Evolutionary conservation across 345 rosid species (phyloP).

Genomic region (Erodium maritimum): DNA sequence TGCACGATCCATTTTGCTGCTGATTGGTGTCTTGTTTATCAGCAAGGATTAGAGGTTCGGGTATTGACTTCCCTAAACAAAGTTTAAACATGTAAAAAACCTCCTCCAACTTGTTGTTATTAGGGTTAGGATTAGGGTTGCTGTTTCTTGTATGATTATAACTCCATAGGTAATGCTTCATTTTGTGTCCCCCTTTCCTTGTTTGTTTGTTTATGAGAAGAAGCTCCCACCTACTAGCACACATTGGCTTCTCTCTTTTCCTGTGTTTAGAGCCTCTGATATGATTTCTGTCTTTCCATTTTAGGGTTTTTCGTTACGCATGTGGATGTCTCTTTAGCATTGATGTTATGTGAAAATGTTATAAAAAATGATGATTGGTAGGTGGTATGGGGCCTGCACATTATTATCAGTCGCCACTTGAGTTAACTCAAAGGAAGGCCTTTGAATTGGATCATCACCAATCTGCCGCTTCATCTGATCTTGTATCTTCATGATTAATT

Average conservation of each 20-base stretch:
- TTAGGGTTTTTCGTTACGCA: background rate
- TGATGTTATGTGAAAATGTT: background rate
- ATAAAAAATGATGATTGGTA: background rate
- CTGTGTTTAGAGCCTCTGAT: background rate
- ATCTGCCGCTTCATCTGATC: no score
- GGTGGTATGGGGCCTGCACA: background rate
- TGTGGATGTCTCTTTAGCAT: background rate
- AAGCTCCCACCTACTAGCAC: background rate
- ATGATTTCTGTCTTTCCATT: background rate
- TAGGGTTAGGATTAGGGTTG: background rate
- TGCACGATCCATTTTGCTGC: constrained; percentile 24
- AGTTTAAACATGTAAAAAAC: background rate
- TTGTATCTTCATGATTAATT: no score
- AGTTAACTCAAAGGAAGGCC: no score
- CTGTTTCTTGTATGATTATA: background rate
- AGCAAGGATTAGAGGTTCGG: constrained; percentile 49
- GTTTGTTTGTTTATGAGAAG: background rate
- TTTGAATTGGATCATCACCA: no score
- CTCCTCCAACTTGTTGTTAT: background rate
- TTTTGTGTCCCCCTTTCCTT: background rate
- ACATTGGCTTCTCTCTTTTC: background rate
- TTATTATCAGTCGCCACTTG: no score
- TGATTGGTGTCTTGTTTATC: constrained; percentile 1
- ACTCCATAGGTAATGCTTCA: background rate
- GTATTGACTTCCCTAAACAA: constrained; percentile 25